Percentiles rank a stretch among this genome's conserved stretches.
Conservation (phyloP, 179 eudicot genomes). For the Sideroxylon spinosum region DNA sequence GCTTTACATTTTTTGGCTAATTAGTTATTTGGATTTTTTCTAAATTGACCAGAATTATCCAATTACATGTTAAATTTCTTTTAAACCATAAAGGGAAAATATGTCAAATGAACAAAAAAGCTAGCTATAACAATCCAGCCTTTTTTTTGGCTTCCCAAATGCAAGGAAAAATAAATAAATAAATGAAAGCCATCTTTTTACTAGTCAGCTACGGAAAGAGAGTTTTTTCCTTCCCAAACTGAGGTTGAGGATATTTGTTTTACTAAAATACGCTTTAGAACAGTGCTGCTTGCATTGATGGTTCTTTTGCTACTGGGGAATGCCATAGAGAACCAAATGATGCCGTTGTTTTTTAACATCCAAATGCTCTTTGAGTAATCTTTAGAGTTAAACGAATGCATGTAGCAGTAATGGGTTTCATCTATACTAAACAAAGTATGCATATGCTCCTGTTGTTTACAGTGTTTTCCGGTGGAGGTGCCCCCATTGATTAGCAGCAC, state of each 20-base stretch:
- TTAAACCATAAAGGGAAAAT: too few species aligned
- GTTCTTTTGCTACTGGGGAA: background rate
- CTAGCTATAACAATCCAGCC: too few species aligned
- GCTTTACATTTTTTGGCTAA: too few species aligned
- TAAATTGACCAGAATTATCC: too few species aligned
- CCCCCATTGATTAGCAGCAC: conserved; percentile 83
- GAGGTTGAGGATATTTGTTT: background rate
- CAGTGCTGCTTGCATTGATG: background rate
- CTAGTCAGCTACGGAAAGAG: too few species aligned
- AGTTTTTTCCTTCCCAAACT: too few species aligned
- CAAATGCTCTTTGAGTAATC: background rate
- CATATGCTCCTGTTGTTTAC: conserved; percentile 22
- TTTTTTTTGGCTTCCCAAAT: too few species aligned
- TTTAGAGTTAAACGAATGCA: background rate
- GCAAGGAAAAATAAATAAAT: too few species aligned
- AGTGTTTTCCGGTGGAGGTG: conserved; percentile 91
- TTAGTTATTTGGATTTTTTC: too few species aligned
- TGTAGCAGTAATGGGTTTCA: background rate
- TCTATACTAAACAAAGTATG: background rate
- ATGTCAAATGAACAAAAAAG: too few species aligned
- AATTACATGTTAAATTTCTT: too few species aligned
- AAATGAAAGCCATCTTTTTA: too few species aligned
- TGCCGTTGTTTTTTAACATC: background rate
- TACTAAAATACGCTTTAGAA: background rate
- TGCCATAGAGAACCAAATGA: background rate